A percentile compares a stretch with the other conserved stretches of the same genome.
Conservation (phyloP, 371 early-diverging fungal species). For the Lichtheimia ornata region DNA sequence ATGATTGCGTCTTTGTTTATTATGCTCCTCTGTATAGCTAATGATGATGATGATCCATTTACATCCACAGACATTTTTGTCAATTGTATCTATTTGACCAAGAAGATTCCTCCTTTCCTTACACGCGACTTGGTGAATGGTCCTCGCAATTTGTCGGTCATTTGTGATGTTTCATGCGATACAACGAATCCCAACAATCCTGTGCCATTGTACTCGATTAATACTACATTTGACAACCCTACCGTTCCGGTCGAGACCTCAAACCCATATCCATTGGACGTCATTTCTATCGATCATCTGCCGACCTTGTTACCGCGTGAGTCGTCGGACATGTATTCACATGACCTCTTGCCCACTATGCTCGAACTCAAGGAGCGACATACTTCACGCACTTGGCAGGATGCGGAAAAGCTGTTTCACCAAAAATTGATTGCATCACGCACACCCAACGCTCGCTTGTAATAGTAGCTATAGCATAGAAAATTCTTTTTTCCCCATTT, state of each 20-base stretch:
- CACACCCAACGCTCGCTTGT: too few relatives aligned
- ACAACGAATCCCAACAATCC: slow-evolving; percentile 97
- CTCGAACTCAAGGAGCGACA: slow-evolving; percentile 63
- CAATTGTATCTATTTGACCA: slow-evolving; percentile 95
- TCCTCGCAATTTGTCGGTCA: slow-evolving; percentile 74
- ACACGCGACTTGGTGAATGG: slow-evolving; percentile 76
- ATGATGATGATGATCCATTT: not conserved
- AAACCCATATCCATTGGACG: slow-evolving; percentile 76
- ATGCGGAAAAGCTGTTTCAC: slow-evolving; percentile 82
- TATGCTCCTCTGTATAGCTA: not conserved
- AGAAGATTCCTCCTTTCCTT: slow-evolving; percentile 92
- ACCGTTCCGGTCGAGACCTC: slow-evolving; percentile 67
- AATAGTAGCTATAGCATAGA: too few relatives aligned
- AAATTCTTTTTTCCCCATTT: too few relatives aligned
- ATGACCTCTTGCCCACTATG: slow-evolving; percentile 85
- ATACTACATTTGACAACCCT: slow-evolving; percentile 95
- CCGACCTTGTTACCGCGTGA: slow-evolving; percentile 94
- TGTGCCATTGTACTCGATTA: slow-evolving; percentile 87
- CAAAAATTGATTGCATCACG: slow-evolving; percentile 66
- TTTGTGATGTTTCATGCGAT: slow-evolving; percentile 96
- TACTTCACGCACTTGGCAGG: slow-evolving; percentile 79
- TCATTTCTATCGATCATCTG: slow-evolving; percentile 95
- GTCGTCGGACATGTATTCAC: slow-evolving; percentile 82
- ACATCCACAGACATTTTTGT: slow-evolving; percentile 87
- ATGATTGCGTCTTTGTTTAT: not conserved